Conservation (phyloP, 768 basidiomycete species). For the Chalciporus sphaerocephalus region DNA sequence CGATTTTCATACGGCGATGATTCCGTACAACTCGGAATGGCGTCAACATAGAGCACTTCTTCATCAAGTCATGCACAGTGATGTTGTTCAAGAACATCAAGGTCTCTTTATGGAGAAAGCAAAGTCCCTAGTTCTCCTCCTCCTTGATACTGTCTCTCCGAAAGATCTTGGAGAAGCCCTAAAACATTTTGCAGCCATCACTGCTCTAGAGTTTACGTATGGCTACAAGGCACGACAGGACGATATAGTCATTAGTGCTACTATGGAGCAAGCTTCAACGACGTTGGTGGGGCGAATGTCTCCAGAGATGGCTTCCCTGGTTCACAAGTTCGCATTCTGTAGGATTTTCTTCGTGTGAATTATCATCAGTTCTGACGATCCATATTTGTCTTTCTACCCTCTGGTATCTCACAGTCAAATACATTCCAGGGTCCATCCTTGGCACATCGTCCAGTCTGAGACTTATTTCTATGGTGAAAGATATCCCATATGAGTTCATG, state of each 20-base stretch:
- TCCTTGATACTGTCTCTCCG: not conserved
- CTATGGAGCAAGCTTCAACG: not conserved
- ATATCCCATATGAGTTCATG: conserved; percentile 37
- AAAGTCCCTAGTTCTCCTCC: not conserved
- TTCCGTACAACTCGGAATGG: conserved; percentile 1
- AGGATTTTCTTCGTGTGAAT: not conserved
- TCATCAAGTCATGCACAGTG: conserved; percentile 2
- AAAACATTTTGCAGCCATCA: not conserved
- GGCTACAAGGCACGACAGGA: not conserved
- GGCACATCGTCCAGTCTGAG: not conserved
- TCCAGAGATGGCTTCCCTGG: not conserved
- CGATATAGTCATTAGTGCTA: not conserved
- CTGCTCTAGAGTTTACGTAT: conserved; percentile 2
- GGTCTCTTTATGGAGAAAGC: not conserved
- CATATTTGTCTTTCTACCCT: not conserved
- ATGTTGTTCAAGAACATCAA: not conserved
- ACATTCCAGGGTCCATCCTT: conserved; percentile 1
- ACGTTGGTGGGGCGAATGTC: not conserved
- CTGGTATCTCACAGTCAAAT: not conserved
- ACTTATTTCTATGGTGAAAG: not conserved
- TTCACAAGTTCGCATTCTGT: not conserved
- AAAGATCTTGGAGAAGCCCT: not conserved
- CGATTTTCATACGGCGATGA: conserved; percentile 6
- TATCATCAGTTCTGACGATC: not conserved
- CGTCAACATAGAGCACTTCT: conserved; percentile 3